Conservation (phyloP, 768 basidiomycete genomes). For the Trametes cubensis region DNA sequence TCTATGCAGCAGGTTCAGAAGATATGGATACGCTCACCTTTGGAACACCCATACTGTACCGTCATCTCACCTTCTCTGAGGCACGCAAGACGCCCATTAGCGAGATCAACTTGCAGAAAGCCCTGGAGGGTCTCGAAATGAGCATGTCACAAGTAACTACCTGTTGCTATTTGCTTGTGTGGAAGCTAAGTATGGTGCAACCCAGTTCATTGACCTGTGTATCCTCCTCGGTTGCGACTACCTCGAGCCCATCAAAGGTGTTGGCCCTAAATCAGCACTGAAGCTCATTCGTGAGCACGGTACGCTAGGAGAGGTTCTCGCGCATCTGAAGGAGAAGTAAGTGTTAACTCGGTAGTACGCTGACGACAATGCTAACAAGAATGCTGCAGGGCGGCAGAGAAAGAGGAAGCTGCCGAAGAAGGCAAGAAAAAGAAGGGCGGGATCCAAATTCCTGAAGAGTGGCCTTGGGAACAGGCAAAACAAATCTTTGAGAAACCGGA, state of each 20-base stretch:
- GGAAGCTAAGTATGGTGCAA: background rate
- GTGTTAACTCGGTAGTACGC: conserved; percentile 11
- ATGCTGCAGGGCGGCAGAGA: conserved; percentile 43
- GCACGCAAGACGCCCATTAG: conserved; percentile 96
- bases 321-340: conserved; percentile 79
- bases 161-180: background rate
- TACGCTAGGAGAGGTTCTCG: conserved; percentile 69
- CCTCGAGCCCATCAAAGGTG: conserved; percentile 96
- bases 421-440: conserved; percentile 78
- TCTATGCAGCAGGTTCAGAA: conserved; percentile 97
- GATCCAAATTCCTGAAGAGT: conserved; percentile 84
- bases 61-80: conserved; percentile 97
- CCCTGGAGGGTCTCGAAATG: conserved; percentile 89
- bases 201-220: conserved; percentile 93
- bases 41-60: conserved; percentile 84
- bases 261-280: conserved; percentile 93
- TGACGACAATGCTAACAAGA: background rate
- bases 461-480: conserved; percentile 97
- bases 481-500: conserved; percentile 88
- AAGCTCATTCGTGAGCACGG: conserved; percentile 89
- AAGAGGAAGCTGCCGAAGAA: conserved; percentile 44
- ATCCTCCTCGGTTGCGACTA: conserved; percentile 98
- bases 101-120: conserved; percentile 82
- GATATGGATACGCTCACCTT: conserved; percentile 99
- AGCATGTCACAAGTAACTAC: conserved; percentile 77